phyloP scores from a whole-genome alignment of 768 basidiomycete genomes.

The Russula dissimulans region DNA sequence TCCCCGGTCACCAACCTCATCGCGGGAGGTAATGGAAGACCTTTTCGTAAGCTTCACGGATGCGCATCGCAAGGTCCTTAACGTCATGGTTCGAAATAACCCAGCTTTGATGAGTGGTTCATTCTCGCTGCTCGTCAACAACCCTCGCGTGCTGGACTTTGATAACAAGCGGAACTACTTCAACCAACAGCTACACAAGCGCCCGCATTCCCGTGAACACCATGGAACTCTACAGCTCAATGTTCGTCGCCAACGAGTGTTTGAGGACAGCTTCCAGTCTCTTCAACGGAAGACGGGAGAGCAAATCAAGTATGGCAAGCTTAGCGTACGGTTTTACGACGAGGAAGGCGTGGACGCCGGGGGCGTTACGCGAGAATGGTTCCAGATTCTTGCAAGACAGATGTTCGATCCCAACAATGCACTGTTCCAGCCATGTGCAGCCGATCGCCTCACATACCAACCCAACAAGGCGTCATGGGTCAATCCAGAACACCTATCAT shows the following conservation, averaged over 20 bases:
- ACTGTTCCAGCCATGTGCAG: slow-evolving; percentile 95
- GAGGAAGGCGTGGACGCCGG: slow-evolving; percentile 99
- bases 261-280: slow-evolving; percentile 94
- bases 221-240: slow-evolving; percentile 79
- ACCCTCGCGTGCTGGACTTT: slow-evolving; percentile 94
- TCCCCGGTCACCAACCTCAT: slow-evolving; percentile 54
- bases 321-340: slow-evolving; percentile 91
- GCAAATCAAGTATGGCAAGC: slow-evolving; percentile 95
- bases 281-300: slow-evolving; percentile 86
- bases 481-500: slow-evolving; percentile 90
- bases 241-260: slow-evolving; percentile 83
- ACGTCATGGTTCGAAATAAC: slow-evolving; percentile 97
- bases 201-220: slow-evolving; percentile 71
- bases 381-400: slow-evolving; percentile 93
- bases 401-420: slow-evolving; percentile 99
- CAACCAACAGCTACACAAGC: slow-evolving; percentile 82
- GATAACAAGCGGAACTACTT: slow-evolving; percentile 99
- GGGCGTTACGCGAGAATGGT: slow-evolving; percentile 97
- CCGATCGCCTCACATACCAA: slow-evolving; percentile 91
- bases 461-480: slow-evolving; percentile 91
- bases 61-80: slow-evolving; percentile 85
- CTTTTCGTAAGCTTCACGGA: slow-evolving; percentile 92
- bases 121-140: slow-evolving; percentile 92
- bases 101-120: slow-evolving; percentile 97
- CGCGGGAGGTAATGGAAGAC: slow-evolving; percentile 76